Conservation (phyloP, 352 stramenopile species). For the Globisporangium splendens region DNA sequence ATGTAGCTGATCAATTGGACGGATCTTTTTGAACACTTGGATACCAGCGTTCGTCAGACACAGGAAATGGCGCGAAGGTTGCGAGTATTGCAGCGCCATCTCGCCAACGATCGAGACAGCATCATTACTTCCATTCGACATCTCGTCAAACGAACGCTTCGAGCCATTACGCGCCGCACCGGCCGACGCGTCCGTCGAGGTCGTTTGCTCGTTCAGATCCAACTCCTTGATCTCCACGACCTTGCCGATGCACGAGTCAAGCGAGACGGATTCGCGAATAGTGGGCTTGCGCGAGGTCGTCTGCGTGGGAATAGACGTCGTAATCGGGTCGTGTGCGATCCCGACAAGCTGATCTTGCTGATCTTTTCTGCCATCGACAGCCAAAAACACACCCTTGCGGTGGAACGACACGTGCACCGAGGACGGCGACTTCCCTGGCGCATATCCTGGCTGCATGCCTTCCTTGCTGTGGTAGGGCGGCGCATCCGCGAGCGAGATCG, state of each 20-base stretch:
- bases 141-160: slow-evolving; percentile 81
- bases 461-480: slow-evolving; percentile 85
- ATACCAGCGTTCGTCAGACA: slow-evolving; percentile 83
- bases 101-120: slow-evolving; percentile 55
- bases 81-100: slow-evolving; percentile 82
- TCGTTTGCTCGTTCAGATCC: slow-evolving; percentile 21
- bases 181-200: slow-evolving; percentile 13
- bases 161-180: slow-evolving; percentile 16
- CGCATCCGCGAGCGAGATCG: slow-evolving; percentile 61
- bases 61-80: slow-evolving; percentile 79
- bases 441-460: slow-evolving; percentile 80
- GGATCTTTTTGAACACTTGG: slow-evolving; percentile 89
- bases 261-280: slow-evolving; percentile 71
- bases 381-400: slow-evolving; percentile 74
- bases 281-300: slow-evolving; percentile 58
- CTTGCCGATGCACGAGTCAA: slow-evolving; percentile 78
- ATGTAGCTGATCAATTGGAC: slow-evolving; percentile 85
- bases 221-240: slow-evolving; percentile 81
- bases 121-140: slow-evolving; percentile 39
- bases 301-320: slow-evolving; percentile 54
- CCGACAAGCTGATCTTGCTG: slow-evolving; percentile 75
- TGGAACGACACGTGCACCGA: slow-evolving; percentile 78
- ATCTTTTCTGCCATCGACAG: slow-evolving; percentile 74
- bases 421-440: slow-evolving; percentile 73
- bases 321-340: slow-evolving; percentile 73